Evolutionary conservation across 768 basidiomycete genomes (phyloP).

Genomic region (Heimioporus sp.): DNA sequence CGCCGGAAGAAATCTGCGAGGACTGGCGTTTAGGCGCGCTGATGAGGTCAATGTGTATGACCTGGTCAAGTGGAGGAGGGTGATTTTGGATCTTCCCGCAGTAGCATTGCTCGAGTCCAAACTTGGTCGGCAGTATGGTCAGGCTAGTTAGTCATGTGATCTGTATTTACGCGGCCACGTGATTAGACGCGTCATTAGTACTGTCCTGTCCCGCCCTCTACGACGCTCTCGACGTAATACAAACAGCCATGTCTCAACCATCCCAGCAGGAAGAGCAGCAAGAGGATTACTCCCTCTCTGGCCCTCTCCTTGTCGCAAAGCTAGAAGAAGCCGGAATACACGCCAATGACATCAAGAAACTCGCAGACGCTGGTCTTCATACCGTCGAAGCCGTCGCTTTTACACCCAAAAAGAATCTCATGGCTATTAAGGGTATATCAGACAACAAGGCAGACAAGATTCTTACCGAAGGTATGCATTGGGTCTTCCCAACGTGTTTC

Average conservation of each 20-base stretch:
- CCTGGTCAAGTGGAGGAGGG: slow-evolving; percentile 75
- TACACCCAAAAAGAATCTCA: slow-evolving; percentile 90
- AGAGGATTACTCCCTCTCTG: slow-evolving; percentile 57
- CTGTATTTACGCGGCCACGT: slow-evolving; percentile 27
- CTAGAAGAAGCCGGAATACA: slow-evolving; percentile 87
- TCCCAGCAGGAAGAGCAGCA: slow-evolving; percentile 53
- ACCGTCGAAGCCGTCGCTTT: slow-evolving; percentile 96
- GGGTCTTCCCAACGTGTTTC: background rate
- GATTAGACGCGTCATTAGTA: slow-evolving; percentile 25
- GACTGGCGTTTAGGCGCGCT: slow-evolving; percentile 60
- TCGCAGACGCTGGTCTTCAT: slow-evolving; percentile 85
- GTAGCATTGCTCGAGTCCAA: slow-evolving; percentile 74
- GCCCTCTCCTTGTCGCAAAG: slow-evolving; percentile 83
- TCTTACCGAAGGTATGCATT: slow-evolving; percentile 71
- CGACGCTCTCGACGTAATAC: background rate
- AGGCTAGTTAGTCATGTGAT: background rate
- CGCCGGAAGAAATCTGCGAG: slow-evolving; percentile 69
- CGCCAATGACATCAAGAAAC: slow-evolving; percentile 91
- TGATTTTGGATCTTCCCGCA: slow-evolving; percentile 79
- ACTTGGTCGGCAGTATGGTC: slow-evolving; percentile 42
- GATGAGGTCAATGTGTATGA: slow-evolving; percentile 79
- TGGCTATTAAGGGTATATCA: slow-evolving; percentile 93
- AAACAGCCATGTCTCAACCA: slow-evolving; percentile 41
- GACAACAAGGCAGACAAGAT: slow-evolving; percentile 98
- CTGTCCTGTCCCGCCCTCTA: background rate